These are phyloP conservation scores for Calonectria hawksworthii DNA, from an alignment of 2,329 filamentous ascomycete genomes.

Conservation along the genomic window DNA sequence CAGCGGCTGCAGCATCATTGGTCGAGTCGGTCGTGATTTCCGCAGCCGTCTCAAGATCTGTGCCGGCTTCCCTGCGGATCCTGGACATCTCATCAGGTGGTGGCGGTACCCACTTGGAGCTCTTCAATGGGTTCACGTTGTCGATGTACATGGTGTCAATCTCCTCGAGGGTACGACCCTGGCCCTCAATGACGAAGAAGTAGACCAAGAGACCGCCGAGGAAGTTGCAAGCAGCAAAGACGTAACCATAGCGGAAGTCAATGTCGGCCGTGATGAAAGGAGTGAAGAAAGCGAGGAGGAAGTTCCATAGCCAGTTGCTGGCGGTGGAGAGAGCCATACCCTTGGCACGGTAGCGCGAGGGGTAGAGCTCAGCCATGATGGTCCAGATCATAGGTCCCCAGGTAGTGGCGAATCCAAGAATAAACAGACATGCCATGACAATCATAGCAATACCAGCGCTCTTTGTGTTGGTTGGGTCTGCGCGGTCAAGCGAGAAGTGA, in stretches of 20 bases:
- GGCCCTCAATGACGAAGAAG: conserved; percentile 83
- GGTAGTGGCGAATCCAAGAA: conserved; percentile 75
- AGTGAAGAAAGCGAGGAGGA: conserved; percentile 82
- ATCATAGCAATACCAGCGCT: conserved; percentile 72
- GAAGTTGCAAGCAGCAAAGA: conserved; percentile 81
- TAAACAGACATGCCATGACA: conserved; percentile 74
- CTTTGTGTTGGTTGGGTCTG: conserved; percentile 51
- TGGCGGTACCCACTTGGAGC: conserved; percentile 65
- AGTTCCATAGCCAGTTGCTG: conserved; percentile 80
- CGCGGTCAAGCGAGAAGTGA: conserved; percentile 60
- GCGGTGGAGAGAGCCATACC: conserved; percentile 73
- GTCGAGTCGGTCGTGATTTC: not conserved
- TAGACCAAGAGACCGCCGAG: conserved; percentile 76
- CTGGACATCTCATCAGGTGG: conserved; percentile 59
- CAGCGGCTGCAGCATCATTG: not conserved
- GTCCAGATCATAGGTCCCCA: conserved; percentile 78
- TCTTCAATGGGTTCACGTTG: conserved; percentile 74
- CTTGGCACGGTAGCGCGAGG: conserved; percentile 71
- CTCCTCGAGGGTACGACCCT: conserved; percentile 81
- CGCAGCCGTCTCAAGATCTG: conserved; percentile 50
- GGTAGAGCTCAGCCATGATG: conserved; percentile 76
- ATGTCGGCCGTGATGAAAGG: conserved; percentile 82
- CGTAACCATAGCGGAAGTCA: conserved; percentile 80
- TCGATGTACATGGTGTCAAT: conserved; percentile 85
- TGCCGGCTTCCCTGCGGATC: conserved; percentile 58